A percentile compares a stretch with the other conserved stretches of the same genome.
Evolutionary conservation across 108 stramenopile genomes (phyloP).

Genomic region (Cyclotella choctawhatcheeana): DNA sequence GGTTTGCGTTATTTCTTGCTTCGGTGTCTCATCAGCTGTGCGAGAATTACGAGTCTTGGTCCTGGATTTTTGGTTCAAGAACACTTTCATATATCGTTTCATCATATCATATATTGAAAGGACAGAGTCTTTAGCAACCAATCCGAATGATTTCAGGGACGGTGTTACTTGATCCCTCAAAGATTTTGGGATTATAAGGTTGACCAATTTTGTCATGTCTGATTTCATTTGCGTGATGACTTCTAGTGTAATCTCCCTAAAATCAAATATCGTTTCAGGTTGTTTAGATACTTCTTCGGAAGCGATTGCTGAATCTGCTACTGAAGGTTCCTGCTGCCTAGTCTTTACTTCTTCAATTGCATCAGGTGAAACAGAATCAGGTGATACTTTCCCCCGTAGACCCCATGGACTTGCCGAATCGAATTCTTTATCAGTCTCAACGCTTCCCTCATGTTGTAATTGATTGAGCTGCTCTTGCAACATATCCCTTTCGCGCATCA

Average conservation of each 20-base stretch:
- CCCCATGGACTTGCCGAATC: too few species aligned
- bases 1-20: too few species aligned
- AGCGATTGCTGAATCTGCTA: slow-evolving; percentile 4
- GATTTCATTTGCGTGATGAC: slow-evolving; percentile 40
- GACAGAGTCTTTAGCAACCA: slow-evolving; percentile 30
- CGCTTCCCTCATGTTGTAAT: neutral
- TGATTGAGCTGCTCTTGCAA: slow-evolving; percentile 46
- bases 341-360: too few species aligned
- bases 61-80: slow-evolving; percentile 21
- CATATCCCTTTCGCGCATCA: slow-evolving; percentile 60
- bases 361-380: slow-evolving; percentile 23
- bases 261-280: slow-evolving; percentile 22
- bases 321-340: slow-evolving; percentile 4
- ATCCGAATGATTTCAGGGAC: slow-evolving; percentile 14
- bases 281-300: neutral
- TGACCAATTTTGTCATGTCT: slow-evolving; percentile 26
- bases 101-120: slow-evolving; percentile 19
- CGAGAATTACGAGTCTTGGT: neutral
- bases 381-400: slow-evolving; percentile 26
- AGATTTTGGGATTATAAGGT: slow-evolving; percentile 34
- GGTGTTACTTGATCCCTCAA: slow-evolving; percentile 31
- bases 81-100: slow-evolving; percentile 24
- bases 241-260: slow-evolving; percentile 39
- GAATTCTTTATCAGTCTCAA: neutral
- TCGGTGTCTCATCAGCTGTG: neutral